Conservation (phyloP, 257 asterid genomes). For the Lantana camara region DNA sequence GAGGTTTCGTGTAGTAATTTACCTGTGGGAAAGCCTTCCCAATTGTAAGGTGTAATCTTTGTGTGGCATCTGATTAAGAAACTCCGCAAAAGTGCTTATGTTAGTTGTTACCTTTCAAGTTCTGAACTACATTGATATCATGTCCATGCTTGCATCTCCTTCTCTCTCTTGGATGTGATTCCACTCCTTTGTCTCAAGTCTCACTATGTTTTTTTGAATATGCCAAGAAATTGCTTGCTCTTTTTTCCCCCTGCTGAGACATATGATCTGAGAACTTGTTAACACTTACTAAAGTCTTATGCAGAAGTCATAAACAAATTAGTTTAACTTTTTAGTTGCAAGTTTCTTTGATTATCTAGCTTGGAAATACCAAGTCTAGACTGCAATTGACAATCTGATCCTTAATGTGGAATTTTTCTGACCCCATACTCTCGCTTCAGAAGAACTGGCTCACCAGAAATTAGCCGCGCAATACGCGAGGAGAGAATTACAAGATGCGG, state of each 20-base stretch:
- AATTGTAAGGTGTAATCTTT: slow-evolving; percentile 6
- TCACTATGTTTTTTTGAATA: not conserved
- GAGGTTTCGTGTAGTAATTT: not conserved
- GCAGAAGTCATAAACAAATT: slow-evolving; percentile 4
- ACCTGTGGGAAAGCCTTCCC: not conserved
- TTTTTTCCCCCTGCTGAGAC: not conserved
- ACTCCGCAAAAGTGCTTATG: not conserved
- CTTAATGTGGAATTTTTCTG: slow-evolving; percentile 12
- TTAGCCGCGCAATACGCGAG: slow-evolving; percentile 49
- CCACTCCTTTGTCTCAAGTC: slow-evolving; percentile 1
- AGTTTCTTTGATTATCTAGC: slow-evolving; percentile 18
- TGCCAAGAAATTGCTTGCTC: slow-evolving; percentile 22
- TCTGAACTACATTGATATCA: not conserved
- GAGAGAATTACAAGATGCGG: slow-evolving; percentile 62
- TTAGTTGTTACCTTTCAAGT: slow-evolving; percentile 11
- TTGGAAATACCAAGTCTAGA: slow-evolving; percentile 22
- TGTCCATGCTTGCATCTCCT: slow-evolving; percentile 11
- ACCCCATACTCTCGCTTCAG: slow-evolving; percentile 35
- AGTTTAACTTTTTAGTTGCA: not conserved
- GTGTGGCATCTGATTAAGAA: slow-evolving; percentile 4
- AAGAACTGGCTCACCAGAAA: slow-evolving; percentile 52
- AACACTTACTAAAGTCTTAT: not conserved
- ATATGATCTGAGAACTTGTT: slow-evolving; percentile 9
- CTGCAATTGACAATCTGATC: slow-evolving; percentile 12
- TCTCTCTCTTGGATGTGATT: slow-evolving; percentile 15